Conservation (phyloP, 2,329 filamentous ascomycete species). For the Metarhizium album region DNA sequence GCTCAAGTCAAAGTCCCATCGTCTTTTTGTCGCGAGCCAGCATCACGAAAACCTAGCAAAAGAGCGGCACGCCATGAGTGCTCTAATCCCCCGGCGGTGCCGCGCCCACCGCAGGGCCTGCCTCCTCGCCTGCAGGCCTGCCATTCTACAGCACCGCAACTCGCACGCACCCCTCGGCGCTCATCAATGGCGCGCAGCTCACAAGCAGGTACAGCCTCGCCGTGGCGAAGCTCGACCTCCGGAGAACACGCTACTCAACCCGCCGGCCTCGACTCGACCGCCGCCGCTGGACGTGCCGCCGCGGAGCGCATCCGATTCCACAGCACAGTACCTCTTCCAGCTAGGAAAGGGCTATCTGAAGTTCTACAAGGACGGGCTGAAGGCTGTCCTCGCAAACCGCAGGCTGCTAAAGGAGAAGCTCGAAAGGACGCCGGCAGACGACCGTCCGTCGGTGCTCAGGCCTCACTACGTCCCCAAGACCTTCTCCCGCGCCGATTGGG, state of each 20-base stretch:
- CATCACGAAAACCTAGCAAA: neutral
- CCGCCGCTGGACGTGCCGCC: slow-evolving; percentile 54
- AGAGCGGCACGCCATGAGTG: slow-evolving; percentile 20
- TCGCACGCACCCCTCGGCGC: slow-evolving; percentile 8
- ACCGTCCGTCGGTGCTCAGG: slow-evolving; percentile 31
- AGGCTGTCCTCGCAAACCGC: slow-evolving; percentile 61
- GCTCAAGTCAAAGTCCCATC: neutral
- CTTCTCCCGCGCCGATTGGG: slow-evolving; percentile 55
- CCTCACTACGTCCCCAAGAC: slow-evolving; percentile 23
- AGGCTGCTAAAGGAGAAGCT: slow-evolving; percentile 36
- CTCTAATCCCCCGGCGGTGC: slow-evolving; percentile 20
- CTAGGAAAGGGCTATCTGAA: slow-evolving; percentile 64
- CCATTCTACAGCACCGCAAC: slow-evolving; percentile 3
- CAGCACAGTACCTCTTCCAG: slow-evolving; percentile 38
- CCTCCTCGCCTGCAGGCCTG: slow-evolving; percentile 5
- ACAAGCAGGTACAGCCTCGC: slow-evolving; percentile 12
- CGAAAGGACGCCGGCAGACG: slow-evolving; percentile 39
- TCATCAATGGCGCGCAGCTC: slow-evolving; percentile 13
- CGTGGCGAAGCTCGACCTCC: slow-evolving; percentile 14
- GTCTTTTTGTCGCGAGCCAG: neutral
- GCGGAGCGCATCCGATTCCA: slow-evolving; percentile 27
- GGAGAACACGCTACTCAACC: slow-evolving; percentile 47
- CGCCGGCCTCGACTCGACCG: slow-evolving; percentile 61
- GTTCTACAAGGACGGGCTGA: slow-evolving; percentile 84
- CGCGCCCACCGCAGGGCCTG: slow-evolving; percentile 14